A percentile compares a stretch with the other conserved stretches of the same genome.
Conservation (phyloP, 2,329 filamentous ascomycete species). For the Phyllosticta ampelicida region DNA sequence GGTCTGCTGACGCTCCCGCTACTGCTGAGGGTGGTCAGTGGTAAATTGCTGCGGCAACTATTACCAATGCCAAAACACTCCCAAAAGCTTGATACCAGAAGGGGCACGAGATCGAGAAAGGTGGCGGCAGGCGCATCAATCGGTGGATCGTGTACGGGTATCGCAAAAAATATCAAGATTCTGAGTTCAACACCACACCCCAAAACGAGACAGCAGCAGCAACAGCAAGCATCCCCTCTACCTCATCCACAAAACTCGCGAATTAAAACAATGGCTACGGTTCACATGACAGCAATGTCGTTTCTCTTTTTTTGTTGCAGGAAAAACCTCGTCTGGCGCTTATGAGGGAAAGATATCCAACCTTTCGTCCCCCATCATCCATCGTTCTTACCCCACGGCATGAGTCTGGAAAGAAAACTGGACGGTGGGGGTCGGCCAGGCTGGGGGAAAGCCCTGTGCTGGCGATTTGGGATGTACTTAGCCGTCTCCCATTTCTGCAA, state of each 20-base stretch:
- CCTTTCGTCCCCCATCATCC: slow-evolving; percentile 18
- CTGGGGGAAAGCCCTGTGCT: slow-evolving; percentile 98
- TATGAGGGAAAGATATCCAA: slow-evolving; percentile 99
- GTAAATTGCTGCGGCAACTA: slow-evolving; percentile 27
- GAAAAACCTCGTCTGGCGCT: slow-evolving; percentile 50
- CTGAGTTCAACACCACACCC: slow-evolving; percentile 4
- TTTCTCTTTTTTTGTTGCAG: neutral
- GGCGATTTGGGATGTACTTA: slow-evolving; percentile 71
- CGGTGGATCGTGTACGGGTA: slow-evolving; percentile 8
- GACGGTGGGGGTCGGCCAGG: slow-evolving; percentile 13
- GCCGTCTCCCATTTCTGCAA: slow-evolving; percentile 56
- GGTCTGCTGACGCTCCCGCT: slow-evolving; percentile 33
- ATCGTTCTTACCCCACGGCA: neutral
- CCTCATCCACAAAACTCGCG: too few species aligned
- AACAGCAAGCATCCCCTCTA: neutral
- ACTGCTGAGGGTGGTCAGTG: slow-evolving; percentile 28
- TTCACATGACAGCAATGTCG: neutral
- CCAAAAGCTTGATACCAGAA: slow-evolving; percentile 8
- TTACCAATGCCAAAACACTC: neutral
- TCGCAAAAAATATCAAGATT: slow-evolving; percentile 9
- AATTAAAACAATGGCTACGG: neutral
- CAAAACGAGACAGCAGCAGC: neutral
- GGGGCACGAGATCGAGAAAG: neutral
- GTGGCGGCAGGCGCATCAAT: neutral
- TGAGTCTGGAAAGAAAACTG: neutral